Base-by-base conservation (phyloP, 2,329 filamentous ascomycete species). In the Sporothrix schenckii region DNA sequence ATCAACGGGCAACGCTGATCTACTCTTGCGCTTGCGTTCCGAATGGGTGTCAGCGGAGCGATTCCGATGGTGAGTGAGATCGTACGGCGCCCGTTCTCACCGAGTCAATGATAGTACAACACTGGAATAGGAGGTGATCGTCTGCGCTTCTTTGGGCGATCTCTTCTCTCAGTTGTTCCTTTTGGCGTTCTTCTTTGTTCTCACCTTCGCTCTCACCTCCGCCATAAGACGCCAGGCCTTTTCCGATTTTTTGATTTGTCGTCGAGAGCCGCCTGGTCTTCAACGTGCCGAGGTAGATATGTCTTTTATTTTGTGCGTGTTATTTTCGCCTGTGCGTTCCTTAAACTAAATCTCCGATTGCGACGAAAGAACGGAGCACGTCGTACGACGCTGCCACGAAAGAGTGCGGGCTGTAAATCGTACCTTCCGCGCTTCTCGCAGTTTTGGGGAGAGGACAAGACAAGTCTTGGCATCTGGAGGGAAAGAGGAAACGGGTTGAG, bases 181-280 rank as follows among this genome's bases (percentile, higher is more conserved):
- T 39, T n/a, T 39, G 16, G 11, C 30, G 7, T 50, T 66, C 19
- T 21, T 53, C 63, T 66, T 53, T 66, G 44, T 66, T 53, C 63
- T 66, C 30, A 34, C 34, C 34, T 34, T 6, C 34, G 34, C 6
- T 53, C 63, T 66, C 30, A 34, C 34, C 34, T 34, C 34, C 34
- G 34, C 6, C 34, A 9, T 34, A 7, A 7, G 34, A 34, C 34
- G 34, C 34, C 34, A 9, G 34, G 21, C 58, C 39, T 63, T 34
- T 39, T 63, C 21, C 39, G 58, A 47, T 47, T 44, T n/a, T n/a
- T 44, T 3, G 14, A 44, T 16, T 14, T 44, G 41, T 9, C 14
- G 14, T 44, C 41, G 41, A 44, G 11, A 44, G 41, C 41, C 21
- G 34, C 4, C 53, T 4, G 24, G 11, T 9, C 54, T 30, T n/a